Conservation (phyloP, 2,329 filamentous ascomycete genomes). For the Colletotrichum lindemuthianum region DNA sequence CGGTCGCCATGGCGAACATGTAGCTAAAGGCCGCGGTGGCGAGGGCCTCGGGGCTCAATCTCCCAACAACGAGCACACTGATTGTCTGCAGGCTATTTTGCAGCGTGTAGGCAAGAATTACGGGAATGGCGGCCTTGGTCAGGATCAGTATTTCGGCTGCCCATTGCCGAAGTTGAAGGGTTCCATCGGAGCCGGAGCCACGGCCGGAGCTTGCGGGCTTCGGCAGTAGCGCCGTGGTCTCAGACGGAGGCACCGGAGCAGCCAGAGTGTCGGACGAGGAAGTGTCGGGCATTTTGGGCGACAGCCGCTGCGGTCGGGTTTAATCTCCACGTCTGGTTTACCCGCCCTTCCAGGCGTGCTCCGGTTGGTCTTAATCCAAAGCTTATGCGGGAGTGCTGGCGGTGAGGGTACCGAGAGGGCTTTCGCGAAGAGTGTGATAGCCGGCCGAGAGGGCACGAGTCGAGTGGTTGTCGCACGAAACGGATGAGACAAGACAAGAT, state of each 20-base stretch:
- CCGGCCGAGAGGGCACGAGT: slow-evolving; percentile 15
- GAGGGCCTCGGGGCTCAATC: slow-evolving; percentile 80
- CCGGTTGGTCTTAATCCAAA: no score
- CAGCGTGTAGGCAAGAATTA: slow-evolving; percentile 85
- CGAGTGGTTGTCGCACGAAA: slow-evolving; percentile 21
- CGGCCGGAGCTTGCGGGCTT: slow-evolving; percentile 27
- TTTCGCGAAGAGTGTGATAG: slow-evolving; percentile 1
- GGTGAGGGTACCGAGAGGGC: not conserved
- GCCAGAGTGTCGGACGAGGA: slow-evolving; percentile 19
- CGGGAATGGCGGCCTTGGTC: slow-evolving; percentile 75
- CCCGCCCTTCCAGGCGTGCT: no score
- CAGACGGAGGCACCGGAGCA: slow-evolving; percentile 16
- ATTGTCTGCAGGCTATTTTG: slow-evolving; percentile 88
- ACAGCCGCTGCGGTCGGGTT: not conserved
- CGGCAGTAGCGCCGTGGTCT: slow-evolving; percentile 35
- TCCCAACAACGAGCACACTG: slow-evolving; percentile 83
- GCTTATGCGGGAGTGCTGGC: no score
- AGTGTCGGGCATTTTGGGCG: slow-evolving; percentile 21
- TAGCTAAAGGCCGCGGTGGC: slow-evolving; percentile 88
- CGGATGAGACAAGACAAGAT: slow-evolving; percentile 9
- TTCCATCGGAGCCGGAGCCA: slow-evolving; percentile 17
- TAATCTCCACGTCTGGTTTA: not conserved
- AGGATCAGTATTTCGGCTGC: slow-evolving; percentile 72
- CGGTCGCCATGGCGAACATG: slow-evolving; percentile 93
- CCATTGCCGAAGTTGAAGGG: slow-evolving; percentile 26